Conservation (phyloP, 78 protist genomes). For the Planoprotostelium fungivorum region DNA sequence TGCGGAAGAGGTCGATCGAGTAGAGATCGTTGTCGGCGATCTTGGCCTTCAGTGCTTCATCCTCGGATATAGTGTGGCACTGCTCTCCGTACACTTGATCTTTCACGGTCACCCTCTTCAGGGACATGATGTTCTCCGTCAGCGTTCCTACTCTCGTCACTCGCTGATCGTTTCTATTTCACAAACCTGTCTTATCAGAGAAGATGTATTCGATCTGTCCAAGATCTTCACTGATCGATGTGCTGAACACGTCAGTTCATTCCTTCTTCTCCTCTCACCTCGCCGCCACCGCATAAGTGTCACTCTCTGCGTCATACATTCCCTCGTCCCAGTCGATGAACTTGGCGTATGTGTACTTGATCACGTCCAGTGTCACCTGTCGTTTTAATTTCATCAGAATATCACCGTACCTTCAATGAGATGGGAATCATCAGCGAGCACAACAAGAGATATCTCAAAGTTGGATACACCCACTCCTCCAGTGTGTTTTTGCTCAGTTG, state of each 20-base stretch:
- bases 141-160: conserved; percentile 45
- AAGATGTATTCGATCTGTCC: conserved; percentile 81
- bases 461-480: conserved; percentile 14
- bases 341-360: conserved; percentile 58
- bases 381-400: not conserved
- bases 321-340: conserved; percentile 68
- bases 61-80: not conserved
- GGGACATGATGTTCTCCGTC: conserved; percentile 69
- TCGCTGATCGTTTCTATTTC: no score
- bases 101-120: conserved; percentile 38
- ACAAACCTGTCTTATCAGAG: conserved; percentile 88
- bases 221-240: conserved; percentile 83
- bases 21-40: not conserved
- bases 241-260: conserved; percentile 13
- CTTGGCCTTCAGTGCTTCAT: not conserved
- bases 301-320: conserved; percentile 48
- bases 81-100: conserved; percentile 25
- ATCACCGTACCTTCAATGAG: conserved; percentile 68
- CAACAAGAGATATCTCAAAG: conserved; percentile 62
- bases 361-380: conserved; percentile 69
- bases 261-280: conserved; percentile 1
- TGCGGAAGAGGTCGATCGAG: not conserved
- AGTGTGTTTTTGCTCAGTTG: not conserved
- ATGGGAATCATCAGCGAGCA: conserved; percentile 85
- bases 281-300: conserved; percentile 50